Percentiles rank a stretch among this genome's conserved stretches.
phyloP scores from a whole-genome alignment of 1,284 basidiomycete species.

The Uromyces viciae-fabae region DNA sequence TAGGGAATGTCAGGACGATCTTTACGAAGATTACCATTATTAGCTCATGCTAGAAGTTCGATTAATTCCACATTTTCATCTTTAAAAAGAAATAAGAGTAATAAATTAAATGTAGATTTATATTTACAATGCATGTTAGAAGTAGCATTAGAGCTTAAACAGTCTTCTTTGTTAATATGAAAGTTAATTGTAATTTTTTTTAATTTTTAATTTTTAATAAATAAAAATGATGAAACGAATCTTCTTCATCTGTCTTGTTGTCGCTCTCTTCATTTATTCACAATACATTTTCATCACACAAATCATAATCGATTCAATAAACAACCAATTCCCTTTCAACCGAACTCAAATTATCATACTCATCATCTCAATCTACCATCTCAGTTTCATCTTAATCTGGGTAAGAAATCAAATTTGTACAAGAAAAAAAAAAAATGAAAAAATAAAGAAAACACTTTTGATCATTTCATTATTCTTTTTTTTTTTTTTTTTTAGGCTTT shows the following conservation, averaged over 20 bases:
- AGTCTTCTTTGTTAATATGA: too few relatives aligned
- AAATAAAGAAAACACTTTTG: not conserved
- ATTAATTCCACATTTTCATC: not conserved
- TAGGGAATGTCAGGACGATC: constrained; percentile 85
- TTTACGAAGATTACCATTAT: constrained; percentile 79
- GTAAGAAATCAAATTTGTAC: too few relatives aligned
- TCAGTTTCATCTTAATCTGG: too few relatives aligned
- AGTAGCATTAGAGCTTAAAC: not conserved
- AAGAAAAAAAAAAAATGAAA: not conserved
- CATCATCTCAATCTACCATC: too few relatives aligned
- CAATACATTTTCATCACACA: not conserved
- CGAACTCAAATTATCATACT: too few relatives aligned
- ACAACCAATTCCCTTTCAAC: too few relatives aligned
- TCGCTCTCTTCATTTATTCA: not conserved
- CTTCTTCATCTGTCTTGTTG: not conserved
- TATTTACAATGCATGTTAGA: not conserved
- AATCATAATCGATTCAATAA: too few relatives aligned
- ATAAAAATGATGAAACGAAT: not conserved
- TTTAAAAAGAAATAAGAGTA: too few relatives aligned
- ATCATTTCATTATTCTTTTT: not conserved
- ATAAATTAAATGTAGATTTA: not conserved
- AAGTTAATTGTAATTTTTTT: too few relatives aligned
- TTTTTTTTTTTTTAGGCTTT: not conserved
- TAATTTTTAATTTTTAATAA: not conserved
- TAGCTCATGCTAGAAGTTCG: constrained; percentile 67